These are phyloP conservation scores for Wickerhamiella sergipiensis DNA, from an alignment of 805 yeast genomes.

Conservation along the genomic window DNA sequence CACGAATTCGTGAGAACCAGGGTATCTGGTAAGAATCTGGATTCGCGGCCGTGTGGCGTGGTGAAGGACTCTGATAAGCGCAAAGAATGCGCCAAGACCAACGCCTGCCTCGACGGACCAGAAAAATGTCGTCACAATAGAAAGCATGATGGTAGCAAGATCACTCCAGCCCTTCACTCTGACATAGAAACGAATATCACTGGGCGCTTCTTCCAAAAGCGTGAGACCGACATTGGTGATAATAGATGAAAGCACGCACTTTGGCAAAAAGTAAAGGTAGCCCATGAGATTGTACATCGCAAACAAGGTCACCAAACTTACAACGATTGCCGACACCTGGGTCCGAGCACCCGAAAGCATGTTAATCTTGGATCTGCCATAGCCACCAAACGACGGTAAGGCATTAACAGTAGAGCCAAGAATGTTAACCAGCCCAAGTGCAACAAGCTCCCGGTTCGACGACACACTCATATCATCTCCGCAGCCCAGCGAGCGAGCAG, in stretches of 20 bases:
- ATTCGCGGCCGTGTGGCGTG: conserved; percentile 74
- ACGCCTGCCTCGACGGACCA: conserved; percentile 85
- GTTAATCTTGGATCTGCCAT: conserved; percentile 84
- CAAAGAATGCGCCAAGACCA: conserved; percentile 70
- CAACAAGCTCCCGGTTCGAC: conserved; percentile 81
- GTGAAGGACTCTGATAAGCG: conserved; percentile 62
- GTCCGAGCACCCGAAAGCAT: conserved; percentile 79
- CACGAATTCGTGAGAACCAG: conserved; percentile 46
- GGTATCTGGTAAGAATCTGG: conserved; percentile 62
- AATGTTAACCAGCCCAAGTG: conserved; percentile 66
- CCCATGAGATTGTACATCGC: conserved; percentile 48
- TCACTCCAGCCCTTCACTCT: conserved; percentile 66
- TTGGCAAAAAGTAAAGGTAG: conserved; percentile 59
- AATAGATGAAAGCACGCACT: conserved; percentile 65
- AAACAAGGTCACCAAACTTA: conserved; percentile 62
- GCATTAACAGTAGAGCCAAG: conserved; percentile 44
- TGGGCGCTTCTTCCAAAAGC: conserved; percentile 72
- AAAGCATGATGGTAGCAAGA: conserved; percentile 49
- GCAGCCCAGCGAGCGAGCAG: conserved; percentile 74
- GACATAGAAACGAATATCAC: conserved; percentile 61
- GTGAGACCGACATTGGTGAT: conserved; percentile 67
- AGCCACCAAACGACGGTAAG: conserved; percentile 89
- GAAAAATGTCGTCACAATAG: conserved; percentile 48
- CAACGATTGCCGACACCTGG: conserved; percentile 66
- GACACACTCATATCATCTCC: conserved; percentile 50